phyloP scores from a whole-genome alignment of 495 filamentous ascomycete genomes.

The Lasiosphaeria hispida region DNA sequence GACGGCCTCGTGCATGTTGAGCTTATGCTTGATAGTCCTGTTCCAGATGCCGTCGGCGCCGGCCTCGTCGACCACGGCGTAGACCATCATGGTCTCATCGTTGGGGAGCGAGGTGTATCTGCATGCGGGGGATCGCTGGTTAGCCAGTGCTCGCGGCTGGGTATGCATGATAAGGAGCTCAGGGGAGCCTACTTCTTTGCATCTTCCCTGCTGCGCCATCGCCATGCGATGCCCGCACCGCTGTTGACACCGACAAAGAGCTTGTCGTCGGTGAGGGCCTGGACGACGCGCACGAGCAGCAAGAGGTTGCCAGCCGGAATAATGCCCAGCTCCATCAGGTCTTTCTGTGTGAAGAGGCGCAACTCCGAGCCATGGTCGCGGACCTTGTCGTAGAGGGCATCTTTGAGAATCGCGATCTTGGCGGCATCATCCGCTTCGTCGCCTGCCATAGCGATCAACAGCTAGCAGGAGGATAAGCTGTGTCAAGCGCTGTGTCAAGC shows the following conservation, averaged over 20 bases:
- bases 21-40: slow-evolving; percentile 68
- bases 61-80: slow-evolving; percentile 78
- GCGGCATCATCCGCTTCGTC: slow-evolving; percentile 16
- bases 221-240: slow-evolving; percentile 61
- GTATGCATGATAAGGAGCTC: neutral
- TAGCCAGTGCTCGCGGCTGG: neutral
- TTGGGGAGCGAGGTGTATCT: slow-evolving; percentile 63
- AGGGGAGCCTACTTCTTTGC: slow-evolving; percentile 60
- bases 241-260: slow-evolving; percentile 60
- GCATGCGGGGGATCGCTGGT: neutral
- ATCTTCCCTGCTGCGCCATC: slow-evolving; percentile 62
- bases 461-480: too few species aligned
- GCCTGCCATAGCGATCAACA: slow-evolving; percentile 18
- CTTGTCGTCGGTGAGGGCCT: slow-evolving; percentile 63
- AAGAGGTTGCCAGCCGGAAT: slow-evolving; percentile 58
- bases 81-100: slow-evolving; percentile 75
- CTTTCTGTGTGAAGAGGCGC: slow-evolving; percentile 63
- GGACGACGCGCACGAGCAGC: slow-evolving; percentile 58
- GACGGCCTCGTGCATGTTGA: slow-evolving; percentile 74
- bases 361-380: slow-evolving; percentile 41
- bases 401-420: slow-evolving; percentile 33
- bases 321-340: slow-evolving; percentile 59
- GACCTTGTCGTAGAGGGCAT: slow-evolving; percentile 33
- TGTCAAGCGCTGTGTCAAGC: too few species aligned
- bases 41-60: slow-evolving; percentile 85